These are phyloP conservation scores for Amylocarpus encephaloides DNA, from an alignment of 2,329 filamentous ascomycete species.

Conservation along the genomic window DNA sequence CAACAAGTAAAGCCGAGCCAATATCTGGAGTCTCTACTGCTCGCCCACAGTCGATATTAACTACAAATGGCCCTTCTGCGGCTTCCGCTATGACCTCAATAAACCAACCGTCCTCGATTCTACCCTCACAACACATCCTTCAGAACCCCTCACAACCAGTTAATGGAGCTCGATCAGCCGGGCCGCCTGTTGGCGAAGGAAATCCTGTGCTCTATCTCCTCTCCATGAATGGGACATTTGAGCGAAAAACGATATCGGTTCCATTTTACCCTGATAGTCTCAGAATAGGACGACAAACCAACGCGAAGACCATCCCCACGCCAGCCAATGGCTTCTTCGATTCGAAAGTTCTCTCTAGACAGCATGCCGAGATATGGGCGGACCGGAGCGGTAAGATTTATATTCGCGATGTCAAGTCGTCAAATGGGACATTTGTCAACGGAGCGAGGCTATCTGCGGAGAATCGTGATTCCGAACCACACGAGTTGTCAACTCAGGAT, in stretches of 20 bases:
- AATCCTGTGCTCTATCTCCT: slow-evolving; percentile 78
- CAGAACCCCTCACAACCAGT: slow-evolving; percentile 51
- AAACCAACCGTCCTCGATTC: slow-evolving; percentile 49
- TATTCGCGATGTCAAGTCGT: slow-evolving; percentile 97
- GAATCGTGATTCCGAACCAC: slow-evolving; percentile 92
- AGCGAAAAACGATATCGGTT: slow-evolving; percentile 91
- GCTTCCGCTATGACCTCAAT: slow-evolving; percentile 57
- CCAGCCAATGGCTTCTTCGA: slow-evolving; percentile 93
- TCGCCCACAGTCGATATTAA: slow-evolving; percentile 54
- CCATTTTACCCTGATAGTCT: slow-evolving; percentile 92
- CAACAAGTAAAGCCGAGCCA: slow-evolving; percentile 58
- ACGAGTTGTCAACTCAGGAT: slow-evolving; percentile 86
- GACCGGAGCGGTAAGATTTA: slow-evolving; percentile 80
- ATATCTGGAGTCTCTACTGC: slow-evolving; percentile 56
- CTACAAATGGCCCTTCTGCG: slow-evolving; percentile 51
- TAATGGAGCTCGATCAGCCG: slow-evolving; percentile 47
- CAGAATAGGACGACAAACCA: slow-evolving; percentile 92
- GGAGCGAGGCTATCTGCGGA: slow-evolving; percentile 83
- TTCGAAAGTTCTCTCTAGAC: slow-evolving; percentile 91
- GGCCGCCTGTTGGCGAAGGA: slow-evolving; percentile 39
- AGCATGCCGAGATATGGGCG: slow-evolving; percentile 95
- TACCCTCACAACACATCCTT: slow-evolving; percentile 63
- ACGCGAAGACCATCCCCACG: slow-evolving; percentile 90
- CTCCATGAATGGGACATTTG: slow-evolving; percentile 93
- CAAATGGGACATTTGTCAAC: slow-evolving; percentile 98